These are phyloP conservation scores for Lipomyces chichibuensis DNA, from an alignment of 805 yeast genomes.

Conservation along the genomic window DNA sequence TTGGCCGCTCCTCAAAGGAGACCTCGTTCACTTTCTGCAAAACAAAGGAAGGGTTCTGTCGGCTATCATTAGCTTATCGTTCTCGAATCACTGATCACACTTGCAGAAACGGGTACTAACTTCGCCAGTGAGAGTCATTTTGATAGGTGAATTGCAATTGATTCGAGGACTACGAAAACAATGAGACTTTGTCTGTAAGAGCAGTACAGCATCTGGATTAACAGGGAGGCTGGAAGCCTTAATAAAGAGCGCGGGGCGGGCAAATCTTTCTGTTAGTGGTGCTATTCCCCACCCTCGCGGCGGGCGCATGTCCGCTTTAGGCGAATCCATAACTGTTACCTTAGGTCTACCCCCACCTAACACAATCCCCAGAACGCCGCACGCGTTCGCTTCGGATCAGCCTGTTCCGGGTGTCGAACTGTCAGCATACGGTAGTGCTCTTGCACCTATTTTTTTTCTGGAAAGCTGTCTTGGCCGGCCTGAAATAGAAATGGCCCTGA, in stretches of 20 bases:
- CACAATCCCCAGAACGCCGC: background rate
- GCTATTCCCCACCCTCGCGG: background rate
- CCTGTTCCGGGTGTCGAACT: background rate
- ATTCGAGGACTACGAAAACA: background rate
- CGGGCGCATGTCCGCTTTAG: background rate
- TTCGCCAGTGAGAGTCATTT: slow-evolving; percentile 4
- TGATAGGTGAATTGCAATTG: background rate
- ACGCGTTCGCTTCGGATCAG: background rate
- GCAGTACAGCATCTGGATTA: background rate
- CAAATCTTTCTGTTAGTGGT: background rate
- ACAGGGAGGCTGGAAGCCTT: background rate
- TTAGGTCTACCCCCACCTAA: background rate
- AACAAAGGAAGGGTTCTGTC: slow-evolving; percentile 56
- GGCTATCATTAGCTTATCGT: background rate
- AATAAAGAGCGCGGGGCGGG: background rate
- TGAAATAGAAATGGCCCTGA: background rate
- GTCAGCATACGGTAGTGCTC: background rate
- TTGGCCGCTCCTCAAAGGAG: slow-evolving; percentile 65
- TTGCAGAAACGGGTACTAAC: background rate
- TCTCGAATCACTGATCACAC: background rate
- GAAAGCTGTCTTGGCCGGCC: background rate
- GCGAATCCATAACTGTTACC: background rate
- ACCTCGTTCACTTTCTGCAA: slow-evolving; percentile 66
- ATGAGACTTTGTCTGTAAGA: slow-evolving; percentile 3
- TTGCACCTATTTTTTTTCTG: background rate